These are phyloP conservation scores for Diplodia sapinea DNA, from an alignment of 2,329 filamentous ascomycete genomes.

Conservation along the genomic window DNA sequence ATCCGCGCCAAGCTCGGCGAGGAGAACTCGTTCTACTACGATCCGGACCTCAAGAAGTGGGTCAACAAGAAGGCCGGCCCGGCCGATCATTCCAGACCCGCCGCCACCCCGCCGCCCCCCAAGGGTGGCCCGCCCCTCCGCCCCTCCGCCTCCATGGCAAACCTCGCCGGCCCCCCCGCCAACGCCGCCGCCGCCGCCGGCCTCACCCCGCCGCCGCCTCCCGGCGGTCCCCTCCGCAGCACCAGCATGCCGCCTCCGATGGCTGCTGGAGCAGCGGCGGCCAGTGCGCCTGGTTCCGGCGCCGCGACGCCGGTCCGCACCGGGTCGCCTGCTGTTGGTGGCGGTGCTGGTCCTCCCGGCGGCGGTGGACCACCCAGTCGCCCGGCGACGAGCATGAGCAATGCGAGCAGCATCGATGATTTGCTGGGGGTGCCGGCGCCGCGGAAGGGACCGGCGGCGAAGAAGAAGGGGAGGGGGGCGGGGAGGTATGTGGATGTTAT, in stretches of 20 bases:
- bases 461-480: conserved; percentile 72
- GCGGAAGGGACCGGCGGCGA: conserved; percentile 65
- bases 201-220: background rate
- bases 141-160: conserved; percentile 57
- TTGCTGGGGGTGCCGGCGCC: conserved; percentile 76
- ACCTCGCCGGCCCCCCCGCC: conserved; percentile 35
- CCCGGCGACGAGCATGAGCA: conserved; percentile 82
- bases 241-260: conserved; percentile 47
- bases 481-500: conserved; percentile 96
- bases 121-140: conserved; percentile 57
- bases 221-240: conserved; percentile 33
- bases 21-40: conserved; percentile 89
- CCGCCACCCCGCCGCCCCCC: conserved; percentile 78
- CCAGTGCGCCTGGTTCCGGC: conserved; percentile 37
- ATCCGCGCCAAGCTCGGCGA: conserved; percentile 94
- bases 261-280: background rate
- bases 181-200: background rate
- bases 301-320: conserved; percentile 44
- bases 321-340: conserved; percentile 41
- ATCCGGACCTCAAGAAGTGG: conserved; percentile 97
- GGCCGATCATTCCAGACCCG: conserved; percentile 63
- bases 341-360: background rate
- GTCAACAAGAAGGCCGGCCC: conserved; percentile 88
- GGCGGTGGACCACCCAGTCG: conserved; percentile 44
- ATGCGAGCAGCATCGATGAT: conserved; percentile 94